These are phyloP conservation scores for Ajuga chamaepitys DNA, from an alignment of 257 asterid species.

Conservation along the genomic window DNA sequence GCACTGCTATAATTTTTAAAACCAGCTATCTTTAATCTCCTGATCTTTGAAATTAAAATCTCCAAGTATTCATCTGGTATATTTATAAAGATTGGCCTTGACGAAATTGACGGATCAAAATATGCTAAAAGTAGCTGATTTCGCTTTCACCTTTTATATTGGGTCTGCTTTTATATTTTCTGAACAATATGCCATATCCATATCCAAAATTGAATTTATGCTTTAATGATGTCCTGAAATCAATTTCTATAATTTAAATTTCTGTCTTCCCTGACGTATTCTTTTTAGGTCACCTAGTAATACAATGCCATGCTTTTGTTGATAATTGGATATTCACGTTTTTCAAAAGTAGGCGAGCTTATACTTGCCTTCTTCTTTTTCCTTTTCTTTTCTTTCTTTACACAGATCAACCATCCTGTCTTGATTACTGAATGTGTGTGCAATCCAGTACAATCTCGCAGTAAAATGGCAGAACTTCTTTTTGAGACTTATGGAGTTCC, in stretches of 20 bases:
- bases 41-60: not conserved
- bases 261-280: not conserved
- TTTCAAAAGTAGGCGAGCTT: conserved; percentile 8
- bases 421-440: conserved; percentile 93
- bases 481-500: conserved; percentile 98
- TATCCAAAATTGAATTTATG: not conserved
- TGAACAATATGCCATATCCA: conserved; percentile 11
- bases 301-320: conserved; percentile 1
- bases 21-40: not conserved
- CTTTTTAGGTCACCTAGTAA: not conserved
- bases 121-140: not conserved
- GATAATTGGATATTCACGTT: conserved; percentile 2
- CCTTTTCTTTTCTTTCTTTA: too few relatives aligned
- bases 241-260: not conserved
- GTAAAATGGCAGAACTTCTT: conserved; percentile 96
- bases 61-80: not conserved
- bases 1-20: not conserved
- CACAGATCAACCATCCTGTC: conserved; percentile 93
- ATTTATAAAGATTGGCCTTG: not conserved
- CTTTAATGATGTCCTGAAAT: not conserved
- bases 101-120: not conserved
- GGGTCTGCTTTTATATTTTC: not conserved
- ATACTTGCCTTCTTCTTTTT: conserved; percentile 23
- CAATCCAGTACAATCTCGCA: conserved; percentile 93
- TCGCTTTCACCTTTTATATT: not conserved